phyloP scores from a whole-genome alignment of 768 basidiomycete genomes.

The Kwoniella newhampshirensis region DNA sequence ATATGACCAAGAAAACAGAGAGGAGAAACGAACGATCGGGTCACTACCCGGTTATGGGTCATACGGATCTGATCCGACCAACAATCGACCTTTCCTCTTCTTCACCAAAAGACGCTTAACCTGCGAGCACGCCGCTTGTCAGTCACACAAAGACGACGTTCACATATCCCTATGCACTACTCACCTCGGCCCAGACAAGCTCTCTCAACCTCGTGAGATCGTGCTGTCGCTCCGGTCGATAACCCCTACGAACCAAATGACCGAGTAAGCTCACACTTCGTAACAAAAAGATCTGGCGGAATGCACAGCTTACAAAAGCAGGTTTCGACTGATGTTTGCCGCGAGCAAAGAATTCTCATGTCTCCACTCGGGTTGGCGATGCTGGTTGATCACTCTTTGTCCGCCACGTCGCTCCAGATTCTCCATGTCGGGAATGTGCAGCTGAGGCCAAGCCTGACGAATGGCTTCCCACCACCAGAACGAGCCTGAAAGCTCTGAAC shows the following conservation, averaged over 20 bases:
- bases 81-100: slow-evolving; percentile 38
- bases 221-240: slow-evolving; percentile 45
- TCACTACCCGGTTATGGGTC: no score
- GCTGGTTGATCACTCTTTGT: slow-evolving; percentile 16
- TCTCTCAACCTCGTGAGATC: slow-evolving; percentile 49
- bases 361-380: slow-evolving; percentile 20
- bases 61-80: slow-evolving; percentile 30
- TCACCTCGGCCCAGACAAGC: slow-evolving; percentile 52
- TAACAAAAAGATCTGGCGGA: neutral
- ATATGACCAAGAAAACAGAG: no score
- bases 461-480: slow-evolving; percentile 49
- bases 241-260: slow-evolving; percentile 34
- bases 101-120: slow-evolving; percentile 37
- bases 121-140: slow-evolving; percentile 11
- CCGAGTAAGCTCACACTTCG: neutral
- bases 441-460: slow-evolving; percentile 49
- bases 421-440: slow-evolving; percentile 43
- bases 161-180: neutral
- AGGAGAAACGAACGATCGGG: no score
- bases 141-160: no score
- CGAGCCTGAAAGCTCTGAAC: neutral
- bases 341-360: slow-evolving; percentile 50
- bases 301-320: slow-evolving; percentile 38
- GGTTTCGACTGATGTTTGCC: slow-evolving; percentile 45
- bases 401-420: slow-evolving; percentile 33